These are phyloP conservation scores for Chenopodium berlandieri DNA, from an alignment of 148 eudicot species.

Conservation along the genomic window DNA sequence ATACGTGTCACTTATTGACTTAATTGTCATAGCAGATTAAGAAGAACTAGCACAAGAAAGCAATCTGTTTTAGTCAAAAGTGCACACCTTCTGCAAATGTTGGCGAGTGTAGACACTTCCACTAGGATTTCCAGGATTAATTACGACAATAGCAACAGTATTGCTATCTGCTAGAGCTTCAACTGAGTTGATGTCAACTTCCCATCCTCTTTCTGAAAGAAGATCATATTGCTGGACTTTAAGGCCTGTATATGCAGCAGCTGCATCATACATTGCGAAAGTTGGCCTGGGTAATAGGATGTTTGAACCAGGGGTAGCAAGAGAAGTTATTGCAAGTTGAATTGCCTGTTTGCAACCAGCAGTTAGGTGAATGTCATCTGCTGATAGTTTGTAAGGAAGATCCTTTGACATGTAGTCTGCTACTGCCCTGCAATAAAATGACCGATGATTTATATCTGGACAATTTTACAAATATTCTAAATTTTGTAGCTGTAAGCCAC, in stretches of 20 bases:
- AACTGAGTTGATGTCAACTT: slow-evolving; percentile 37
- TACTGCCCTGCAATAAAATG: slow-evolving; percentile 29
- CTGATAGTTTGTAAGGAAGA: slow-evolving; percentile 38
- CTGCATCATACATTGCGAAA: slow-evolving; percentile 31
- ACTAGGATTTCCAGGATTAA: slow-evolving; percentile 48
- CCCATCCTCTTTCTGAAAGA: slow-evolving; percentile 39
- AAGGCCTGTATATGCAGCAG: slow-evolving; percentile 14
- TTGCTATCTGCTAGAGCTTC: slow-evolving; percentile 36
- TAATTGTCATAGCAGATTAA: neutral
- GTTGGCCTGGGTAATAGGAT: slow-evolving; percentile 41
- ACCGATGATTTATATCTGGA: neutral
- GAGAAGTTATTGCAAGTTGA: slow-evolving; percentile 17
- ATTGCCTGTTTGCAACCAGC: slow-evolving; percentile 37
- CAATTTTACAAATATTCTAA: no score
- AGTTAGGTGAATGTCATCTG: slow-evolving; percentile 38
- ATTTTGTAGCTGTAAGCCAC: no score
- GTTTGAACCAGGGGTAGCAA: slow-evolving; percentile 34
- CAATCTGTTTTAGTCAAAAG: neutral
- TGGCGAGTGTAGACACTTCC: slow-evolving; percentile 36
- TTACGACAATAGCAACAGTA: slow-evolving; percentile 41
- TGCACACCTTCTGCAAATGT: slow-evolving; percentile 34
- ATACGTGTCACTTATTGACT: no score
- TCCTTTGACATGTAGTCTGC: slow-evolving; percentile 38
- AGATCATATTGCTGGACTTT: slow-evolving; percentile 40
- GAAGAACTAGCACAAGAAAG: no score